Evolutionary conservation across 108 stramenopile genomes (phyloP).

Genomic region (Seminavis robusta): DNA sequence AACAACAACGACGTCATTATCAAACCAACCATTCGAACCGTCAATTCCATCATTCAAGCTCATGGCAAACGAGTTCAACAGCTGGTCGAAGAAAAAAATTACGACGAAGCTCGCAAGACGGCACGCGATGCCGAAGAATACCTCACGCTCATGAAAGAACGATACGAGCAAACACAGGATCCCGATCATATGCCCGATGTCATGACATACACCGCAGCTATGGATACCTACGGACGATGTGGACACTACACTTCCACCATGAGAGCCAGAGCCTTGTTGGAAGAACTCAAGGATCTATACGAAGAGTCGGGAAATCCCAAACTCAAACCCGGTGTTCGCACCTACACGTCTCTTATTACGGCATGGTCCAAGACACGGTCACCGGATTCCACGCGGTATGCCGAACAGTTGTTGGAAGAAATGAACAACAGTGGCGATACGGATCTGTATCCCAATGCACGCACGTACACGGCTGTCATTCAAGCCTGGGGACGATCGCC

Average conservation of each 20-base stretch:
- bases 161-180: constrained; percentile 17
- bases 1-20: neutral
- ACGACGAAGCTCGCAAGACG: constrained; percentile 33
- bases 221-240: constrained; percentile 50
- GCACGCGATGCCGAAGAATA: constrained; percentile 40
- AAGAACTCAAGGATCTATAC: constrained; percentile 32
- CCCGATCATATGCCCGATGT: constrained; percentile 43
- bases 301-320: constrained; percentile 20
- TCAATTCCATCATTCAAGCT: constrained; percentile 28
- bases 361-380: constrained; percentile 32
- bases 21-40: constrained; percentile 19
- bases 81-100: constrained; percentile 6
- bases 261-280: constrained; percentile 35
- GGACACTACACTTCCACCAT: constrained; percentile 23
- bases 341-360: constrained; percentile 32
- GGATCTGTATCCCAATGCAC: constrained; percentile 32
- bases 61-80: constrained; percentile 6
- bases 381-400: constrained; percentile 20
- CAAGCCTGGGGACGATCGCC: constrained; percentile 27
- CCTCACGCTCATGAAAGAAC: constrained; percentile 10
- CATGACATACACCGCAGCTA: constrained; percentile 44
- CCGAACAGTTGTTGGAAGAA: constrained; percentile 27
- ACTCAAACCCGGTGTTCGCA: constrained; percentile 29
- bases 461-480: constrained; percentile 53
- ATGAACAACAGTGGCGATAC: constrained; percentile 19